Conservation (phyloP, 2,329 filamentous ascomycete species). For the Nannizziopsis arthrosporioides region DNA sequence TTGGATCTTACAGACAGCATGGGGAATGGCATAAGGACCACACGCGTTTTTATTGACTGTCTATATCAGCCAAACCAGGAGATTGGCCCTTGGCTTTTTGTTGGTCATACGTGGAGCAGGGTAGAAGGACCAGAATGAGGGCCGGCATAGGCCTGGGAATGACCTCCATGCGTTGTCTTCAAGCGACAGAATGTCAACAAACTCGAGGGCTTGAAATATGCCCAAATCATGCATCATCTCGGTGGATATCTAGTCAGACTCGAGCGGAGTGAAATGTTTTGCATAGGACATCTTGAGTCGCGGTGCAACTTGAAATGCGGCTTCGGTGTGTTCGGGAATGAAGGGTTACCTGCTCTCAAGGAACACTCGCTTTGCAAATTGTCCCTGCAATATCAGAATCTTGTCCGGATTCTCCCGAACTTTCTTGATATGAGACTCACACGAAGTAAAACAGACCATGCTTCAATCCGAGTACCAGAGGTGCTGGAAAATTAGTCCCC, state of each 20-base stretch:
- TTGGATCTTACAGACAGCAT: conserved; percentile 14
- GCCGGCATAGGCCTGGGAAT: conserved; percentile 12
- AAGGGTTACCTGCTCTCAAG: too few species aligned
- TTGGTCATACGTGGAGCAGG: conserved; percentile 12
- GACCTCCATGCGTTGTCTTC: conserved; percentile 8
- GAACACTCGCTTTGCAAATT: too few species aligned
- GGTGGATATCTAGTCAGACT: conserved; percentile 16
- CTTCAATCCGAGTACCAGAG: too few species aligned
- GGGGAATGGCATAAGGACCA: conserved; percentile 15
- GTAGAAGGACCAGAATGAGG: conserved; percentile 13
- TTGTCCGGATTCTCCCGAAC: too few species aligned
- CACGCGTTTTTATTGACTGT: conserved; percentile 17
- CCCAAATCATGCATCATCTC: conserved; percentile 15
- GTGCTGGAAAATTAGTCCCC: too few species aligned
- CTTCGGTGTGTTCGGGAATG: too few species aligned
- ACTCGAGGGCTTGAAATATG: conserved; percentile 7
- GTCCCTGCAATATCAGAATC: too few species aligned
- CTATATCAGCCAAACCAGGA: conserved; percentile 10
- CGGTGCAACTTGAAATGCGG: too few species aligned
- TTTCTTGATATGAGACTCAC: too few species aligned
- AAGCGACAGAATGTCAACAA: conserved; percentile 14
- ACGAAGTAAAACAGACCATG: too few species aligned
- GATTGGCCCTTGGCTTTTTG: conserved; percentile 1
- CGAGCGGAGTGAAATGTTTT: conserved; percentile 12
- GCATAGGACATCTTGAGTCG: conserved; percentile 1